Base-by-base conservation (phyloP, 1,284 basidiomycete genomes). In the Pseudozyma pruni region DNA sequence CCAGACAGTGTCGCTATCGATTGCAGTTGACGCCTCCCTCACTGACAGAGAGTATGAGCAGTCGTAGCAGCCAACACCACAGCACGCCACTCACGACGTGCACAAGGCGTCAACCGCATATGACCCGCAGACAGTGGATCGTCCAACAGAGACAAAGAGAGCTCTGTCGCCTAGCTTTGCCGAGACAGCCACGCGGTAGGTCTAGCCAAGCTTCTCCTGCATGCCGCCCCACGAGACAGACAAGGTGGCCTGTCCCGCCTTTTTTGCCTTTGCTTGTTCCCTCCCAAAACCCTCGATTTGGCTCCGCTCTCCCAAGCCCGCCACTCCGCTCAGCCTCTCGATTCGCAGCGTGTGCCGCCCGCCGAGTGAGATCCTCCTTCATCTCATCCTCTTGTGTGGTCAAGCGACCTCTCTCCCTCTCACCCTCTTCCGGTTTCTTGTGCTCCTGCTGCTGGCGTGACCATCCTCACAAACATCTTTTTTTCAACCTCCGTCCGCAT, bases 111-210 rank as follows among this genome's bases (percentile, higher is more conserved):
- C n/a, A n/a, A n/a, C n/a, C n/a, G n/a, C n/a, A n/a, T n/a, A n/a
- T n/a, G n/a, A n/a, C n/a, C n/a, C n/a, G n/a, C n/a, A n/a, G n/a
- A n/a, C n/a, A n/a, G n/a, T n/a, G n/a, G n/a, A n/a, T n/a, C n/a
- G n/a, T n/a, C n/a, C n/a, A n/a, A n/a, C n/a, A n/a, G n/a, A n/a
- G n/a, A n/a, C n/a, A n/a, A 53, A 53, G 25, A 45, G 50, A 53
- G 50, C 50, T 53, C 50, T 31, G 20, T 11, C 34, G 19, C n/a
- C 38, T 44, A 33, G 37, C 11, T 43, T 59, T 52, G 58, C 46
- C 58, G 58, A 60, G 58, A 44, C 27, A 17, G 50, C 57, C 57
- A 60, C 57, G 50, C 20, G 44, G 43, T 10, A 16, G 31, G 20
- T 8, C 27, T 4, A 22, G 29, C 13, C 29, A 51, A 25, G 33